Percentiles rank a stretch among this genome's conserved stretches.
Conservation (phyloP, 768 basidiomycete species). For the Boletus reticuloceps region DNA sequence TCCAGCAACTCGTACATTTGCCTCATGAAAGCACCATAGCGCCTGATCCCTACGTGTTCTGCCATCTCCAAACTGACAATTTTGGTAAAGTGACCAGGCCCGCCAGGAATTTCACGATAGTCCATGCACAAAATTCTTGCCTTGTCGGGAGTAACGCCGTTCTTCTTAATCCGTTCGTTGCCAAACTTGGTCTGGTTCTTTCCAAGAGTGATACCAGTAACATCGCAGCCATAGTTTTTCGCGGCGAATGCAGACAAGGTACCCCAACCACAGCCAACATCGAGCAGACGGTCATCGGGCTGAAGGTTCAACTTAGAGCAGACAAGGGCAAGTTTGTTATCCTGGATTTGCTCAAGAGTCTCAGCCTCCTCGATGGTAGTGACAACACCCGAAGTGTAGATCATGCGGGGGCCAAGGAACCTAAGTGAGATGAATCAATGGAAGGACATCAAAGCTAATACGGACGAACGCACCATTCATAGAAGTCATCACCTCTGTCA, state of each 20-base stretch:
- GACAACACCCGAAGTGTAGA: conserved; percentile 95
- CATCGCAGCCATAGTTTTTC: conserved; percentile 96
- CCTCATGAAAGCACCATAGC: conserved; percentile 83
- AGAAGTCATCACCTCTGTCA: conserved; percentile 97
- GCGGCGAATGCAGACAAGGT: conserved; percentile 92
- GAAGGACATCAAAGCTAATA: neutral
- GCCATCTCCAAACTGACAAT: conserved; percentile 98
- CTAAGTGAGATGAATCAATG: conserved; percentile 30
- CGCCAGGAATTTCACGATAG: conserved; percentile 84
- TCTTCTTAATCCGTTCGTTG: conserved; percentile 79
- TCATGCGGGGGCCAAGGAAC: conserved; percentile 95
- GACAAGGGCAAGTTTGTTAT: conserved; percentile 95
- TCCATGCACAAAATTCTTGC: conserved; percentile 93
- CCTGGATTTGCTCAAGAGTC: conserved; percentile 91
- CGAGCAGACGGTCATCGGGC: conserved; percentile 79
- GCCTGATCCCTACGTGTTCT: conserved; percentile 96
- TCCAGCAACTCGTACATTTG: conserved; percentile 93
- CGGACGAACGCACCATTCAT: conserved; percentile 55
- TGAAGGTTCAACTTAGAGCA: conserved; percentile 92
- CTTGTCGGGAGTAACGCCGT: conserved; percentile 67
- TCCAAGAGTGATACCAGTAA: conserved; percentile 91
- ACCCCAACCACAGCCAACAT: conserved; percentile 96
- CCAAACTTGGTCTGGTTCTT: conserved; percentile 93
- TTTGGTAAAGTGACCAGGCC: conserved; percentile 78
- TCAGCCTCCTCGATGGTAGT: conserved; percentile 66